Conservation (phyloP, 2,329 filamentous ascomycete genomes). For the Daldinia eschscholtzii region DNA sequence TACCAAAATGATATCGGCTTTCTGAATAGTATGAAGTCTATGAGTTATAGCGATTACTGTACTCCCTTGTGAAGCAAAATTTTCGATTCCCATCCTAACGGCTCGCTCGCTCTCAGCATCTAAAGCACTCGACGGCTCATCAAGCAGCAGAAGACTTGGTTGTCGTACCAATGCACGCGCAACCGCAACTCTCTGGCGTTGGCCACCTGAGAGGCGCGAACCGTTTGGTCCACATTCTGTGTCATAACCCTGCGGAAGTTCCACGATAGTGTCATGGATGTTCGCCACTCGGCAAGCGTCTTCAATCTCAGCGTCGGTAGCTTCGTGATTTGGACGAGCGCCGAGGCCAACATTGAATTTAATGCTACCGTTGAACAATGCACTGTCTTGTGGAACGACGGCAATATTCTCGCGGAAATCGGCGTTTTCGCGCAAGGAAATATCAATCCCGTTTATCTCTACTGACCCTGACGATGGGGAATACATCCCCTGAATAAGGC, state of each 20-base stretch:
- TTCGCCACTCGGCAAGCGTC: conserved; percentile 69
- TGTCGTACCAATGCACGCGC: conserved; percentile 74
- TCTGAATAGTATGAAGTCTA: conserved; percentile 59
- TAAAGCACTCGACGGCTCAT: conserved; percentile 77
- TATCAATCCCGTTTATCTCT: conserved; percentile 58
- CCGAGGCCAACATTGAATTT: conserved; percentile 64
- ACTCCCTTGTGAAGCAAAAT: conserved; percentile 56
- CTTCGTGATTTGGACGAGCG: conserved; percentile 59
- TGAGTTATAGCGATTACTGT: conserved; percentile 61
- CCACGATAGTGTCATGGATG: conserved; percentile 69
- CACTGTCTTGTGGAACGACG: conserved; percentile 70
- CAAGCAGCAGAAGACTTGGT: conserved; percentile 74
- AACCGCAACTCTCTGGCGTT: conserved; percentile 77
- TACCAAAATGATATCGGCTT: conserved; percentile 60
- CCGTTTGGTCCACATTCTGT: conserved; percentile 72
- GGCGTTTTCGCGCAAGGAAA: conserved; percentile 59
- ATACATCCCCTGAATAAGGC: conserved; percentile 63
- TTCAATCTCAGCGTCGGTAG: conserved; percentile 64
- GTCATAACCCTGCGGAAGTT: conserved; percentile 68
- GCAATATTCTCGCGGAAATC: conserved; percentile 66
- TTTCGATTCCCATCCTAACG: conserved; percentile 70
- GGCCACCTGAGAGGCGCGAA: conserved; percentile 75
- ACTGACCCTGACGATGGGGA: conserved; percentile 61
- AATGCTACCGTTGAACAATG: conserved; percentile 62
- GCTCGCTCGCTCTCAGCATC: conserved; percentile 71